Base-by-base conservation (phyloP, 164 flowering plant genomes). In the Vitis riparia region DNA sequence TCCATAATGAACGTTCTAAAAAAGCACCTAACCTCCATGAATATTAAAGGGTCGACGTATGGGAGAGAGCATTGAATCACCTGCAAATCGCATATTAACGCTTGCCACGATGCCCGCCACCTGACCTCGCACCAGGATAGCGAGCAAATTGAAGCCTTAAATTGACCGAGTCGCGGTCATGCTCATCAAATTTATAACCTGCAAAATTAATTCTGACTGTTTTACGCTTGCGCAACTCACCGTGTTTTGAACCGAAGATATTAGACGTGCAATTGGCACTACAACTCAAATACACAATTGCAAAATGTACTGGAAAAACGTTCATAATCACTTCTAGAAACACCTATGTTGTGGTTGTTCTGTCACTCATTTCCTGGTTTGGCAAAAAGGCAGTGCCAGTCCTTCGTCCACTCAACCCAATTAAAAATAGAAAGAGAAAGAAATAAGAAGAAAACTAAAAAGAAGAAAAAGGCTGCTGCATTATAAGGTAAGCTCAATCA, bases 141-240 rank as follows among this genome's bases (percentile, higher is more conserved):
- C 98, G 97, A 82, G 98, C 91, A 76, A 91, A 93, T 77, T 93
- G 97, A 76, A 93, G 80, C 91, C 97, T 86, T 81, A 91, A 80
- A 67, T 56, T 62, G 77, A 80, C 81, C 29, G 97, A 88, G 59
- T 90, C 91, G 23, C 89, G 90, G 75, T 90, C 97, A 78, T 86
- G 88, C 83, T 93, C 98, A 64, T 93, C 98, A 29, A 93, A 87
- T 77, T 76, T 83, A 78, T 93, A 93, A 90, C 98, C 98, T 91
- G 93, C 90, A 91, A 87, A 86, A 89, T 84, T 62, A 79, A 88
- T 83, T 79, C 67, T 61, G 71, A 79, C 86, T 72, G 68, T 74
- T 84, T 85, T 79, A 87, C 81, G 78, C 79, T 37, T 60, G 78
- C 78, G 67, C 72, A 80, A 69, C 72, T 62, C 52, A 73, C 70